Percentiles rank a stretch among this genome's conserved stretches.
phyloP scores from a whole-genome alignment of 306 rosid species.

The Clitoria ternatea region DNA sequence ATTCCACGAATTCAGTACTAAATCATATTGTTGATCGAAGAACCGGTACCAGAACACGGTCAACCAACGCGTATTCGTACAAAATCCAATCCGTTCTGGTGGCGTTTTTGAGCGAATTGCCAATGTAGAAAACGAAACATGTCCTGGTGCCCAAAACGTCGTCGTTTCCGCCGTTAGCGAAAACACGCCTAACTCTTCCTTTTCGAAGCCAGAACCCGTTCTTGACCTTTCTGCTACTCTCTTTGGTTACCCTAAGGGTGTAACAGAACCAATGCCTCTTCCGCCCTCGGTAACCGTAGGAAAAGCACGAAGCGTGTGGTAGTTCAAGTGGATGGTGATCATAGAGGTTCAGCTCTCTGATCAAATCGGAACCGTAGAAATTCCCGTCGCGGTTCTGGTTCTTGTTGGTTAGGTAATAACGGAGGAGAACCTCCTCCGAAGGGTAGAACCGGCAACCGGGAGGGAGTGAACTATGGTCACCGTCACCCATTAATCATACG shows the following conservation, averaged over 20 bases:
- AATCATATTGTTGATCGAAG: neutral
- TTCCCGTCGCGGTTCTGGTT: slow-evolving; percentile 14
- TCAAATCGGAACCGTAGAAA: slow-evolving; percentile 36
- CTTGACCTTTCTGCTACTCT: slow-evolving; percentile 35
- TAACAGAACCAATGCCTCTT: slow-evolving; percentile 64
- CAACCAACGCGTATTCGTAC: slow-evolving; percentile 50
- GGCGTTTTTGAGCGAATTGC: slow-evolving; percentile 33
- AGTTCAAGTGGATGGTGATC: slow-evolving; percentile 46
- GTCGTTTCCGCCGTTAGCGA: slow-evolving; percentile 20
- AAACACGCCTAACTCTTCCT: slow-evolving; percentile 43
- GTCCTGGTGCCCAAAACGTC: slow-evolving; percentile 48
- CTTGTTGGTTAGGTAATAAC: slow-evolving; percentile 46
- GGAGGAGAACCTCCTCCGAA: slow-evolving; percentile 55
- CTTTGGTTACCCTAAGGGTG: slow-evolving; percentile 34
- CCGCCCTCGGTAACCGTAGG: slow-evolving; percentile 45
- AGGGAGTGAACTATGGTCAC: neutral
- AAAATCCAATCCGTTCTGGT: slow-evolving; percentile 48
- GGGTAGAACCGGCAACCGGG: slow-evolving; percentile 66
- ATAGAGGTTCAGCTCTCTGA: slow-evolving; percentile 48
- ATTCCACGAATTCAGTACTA: neutral
- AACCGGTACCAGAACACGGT: slow-evolving; percentile 43
- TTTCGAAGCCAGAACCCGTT: slow-evolving; percentile 59
- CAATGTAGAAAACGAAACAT: slow-evolving; percentile 46
- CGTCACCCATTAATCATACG: neutral
- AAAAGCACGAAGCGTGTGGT: slow-evolving; percentile 44